Evolutionary conservation across 208 protist species (phyloP).

Genomic region (Zelonia costaricensis): DNA sequence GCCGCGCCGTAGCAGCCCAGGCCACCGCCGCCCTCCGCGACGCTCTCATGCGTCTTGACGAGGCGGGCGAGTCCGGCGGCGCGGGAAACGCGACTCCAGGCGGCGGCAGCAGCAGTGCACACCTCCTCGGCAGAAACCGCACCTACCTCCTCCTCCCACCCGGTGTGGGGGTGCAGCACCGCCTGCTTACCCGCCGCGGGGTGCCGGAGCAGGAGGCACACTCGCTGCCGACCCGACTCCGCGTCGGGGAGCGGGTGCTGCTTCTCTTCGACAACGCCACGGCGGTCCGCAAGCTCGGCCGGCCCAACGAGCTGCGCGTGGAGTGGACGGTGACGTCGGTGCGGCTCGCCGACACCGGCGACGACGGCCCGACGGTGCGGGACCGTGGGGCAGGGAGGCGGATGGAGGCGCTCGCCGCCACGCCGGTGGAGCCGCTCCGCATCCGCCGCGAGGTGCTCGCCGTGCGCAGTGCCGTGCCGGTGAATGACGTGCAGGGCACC

Average conservation of each 20-base stretch:
- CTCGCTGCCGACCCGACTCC: slow-evolving; percentile 47
- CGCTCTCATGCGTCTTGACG: slow-evolving; percentile 9
- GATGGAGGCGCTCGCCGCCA: slow-evolving; percentile 13
- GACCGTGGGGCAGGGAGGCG: neutral
- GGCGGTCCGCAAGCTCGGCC: slow-evolving; percentile 23
- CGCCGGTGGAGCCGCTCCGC: slow-evolving; percentile 17
- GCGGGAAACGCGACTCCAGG: neutral
- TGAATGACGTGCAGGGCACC: no score
- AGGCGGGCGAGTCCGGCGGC: slow-evolving; percentile 10
- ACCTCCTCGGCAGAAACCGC: neutral
- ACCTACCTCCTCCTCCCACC: slow-evolving; percentile 50
- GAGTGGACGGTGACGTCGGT: slow-evolving; percentile 13
- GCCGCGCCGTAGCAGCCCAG: slow-evolving; percentile 5
- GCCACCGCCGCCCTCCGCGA: slow-evolving; percentile 23
- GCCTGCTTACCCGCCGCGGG: slow-evolving; percentile 67
- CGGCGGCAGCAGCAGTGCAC: slow-evolving; percentile 3
- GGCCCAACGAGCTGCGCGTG: slow-evolving; percentile 10
- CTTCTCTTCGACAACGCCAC: slow-evolving; percentile 55
- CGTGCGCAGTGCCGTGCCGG: slow-evolving; percentile 2
- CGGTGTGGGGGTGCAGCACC: slow-evolving; percentile 49
- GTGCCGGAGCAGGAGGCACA: slow-evolving; percentile 51
- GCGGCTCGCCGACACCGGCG: neutral
- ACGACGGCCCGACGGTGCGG: neutral
- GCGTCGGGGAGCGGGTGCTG: slow-evolving; percentile 65
- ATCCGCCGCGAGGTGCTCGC: slow-evolving; percentile 15